Base-by-base conservation (phyloP, 441 rosid species). In the Eugenia klotzschiana region DNA sequence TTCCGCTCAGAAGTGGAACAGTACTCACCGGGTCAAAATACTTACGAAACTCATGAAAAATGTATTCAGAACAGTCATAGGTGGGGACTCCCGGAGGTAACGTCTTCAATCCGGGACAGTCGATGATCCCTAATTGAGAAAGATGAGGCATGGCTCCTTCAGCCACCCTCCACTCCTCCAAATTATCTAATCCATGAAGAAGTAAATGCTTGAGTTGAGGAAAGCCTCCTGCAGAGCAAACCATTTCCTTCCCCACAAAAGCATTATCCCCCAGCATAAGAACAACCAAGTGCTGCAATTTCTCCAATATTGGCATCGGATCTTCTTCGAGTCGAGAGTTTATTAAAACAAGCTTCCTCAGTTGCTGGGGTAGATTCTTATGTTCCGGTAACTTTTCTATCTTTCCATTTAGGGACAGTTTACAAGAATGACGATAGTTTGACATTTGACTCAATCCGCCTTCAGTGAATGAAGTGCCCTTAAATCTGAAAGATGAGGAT, bases 71-170 rank as follows among this genome's bases (percentile, higher is more conserved):
- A 40, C 5, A 5, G 41, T 40, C 6, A 40, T 40, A 5, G 41
- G 41, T 40, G 40, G 2, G 11, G 49, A 43, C 49, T 43, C 49
- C 49, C 9, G 11, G 49, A 8, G 49, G 49, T 8, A 43, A 8
- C 49, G 49, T 5, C 41, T n/a, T 87, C 88, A 91, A 43, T 49
- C 56, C 56, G 69, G 72, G 83, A 84, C 91, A 91, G 9, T 55
- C 51, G 25, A 55, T 33, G 52, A 91, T 79, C 72, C 83, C 88
- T 85, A 88, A 46, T 11, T 1, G 50, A 46, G 50, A 46, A 46
- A 46, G 50, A 11, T 12, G 50, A 46, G 50, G 50, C 14, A 46
- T 46, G 50, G 50, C 50, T 46, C 14, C 14, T 46, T 46, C 50
- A 11, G 4, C 50, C 14, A 50, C 83, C 27, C 4, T 46, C 92